Evolutionary conservation across 2,329 filamentous ascomycete species (phyloP), one percentile per base, ranked within the genome.

Genomic region (Blastomyces emzantsi): DNA sequence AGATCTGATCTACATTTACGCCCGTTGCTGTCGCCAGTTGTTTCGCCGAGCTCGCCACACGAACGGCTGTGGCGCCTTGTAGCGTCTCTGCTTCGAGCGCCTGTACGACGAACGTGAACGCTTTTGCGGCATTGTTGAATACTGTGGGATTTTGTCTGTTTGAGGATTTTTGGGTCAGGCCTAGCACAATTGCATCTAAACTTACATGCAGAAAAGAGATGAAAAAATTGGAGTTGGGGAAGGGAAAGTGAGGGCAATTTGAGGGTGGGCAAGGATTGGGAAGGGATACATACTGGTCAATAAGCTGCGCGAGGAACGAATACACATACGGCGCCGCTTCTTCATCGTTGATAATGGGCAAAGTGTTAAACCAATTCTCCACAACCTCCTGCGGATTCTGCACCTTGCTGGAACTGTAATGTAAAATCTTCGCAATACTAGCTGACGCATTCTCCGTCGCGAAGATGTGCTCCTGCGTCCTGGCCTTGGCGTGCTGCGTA

Each of bases 381-480:
- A 91, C 86, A 33, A 97, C 83, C 47, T 89, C 84, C 72, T 94
- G 87, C 60, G 85, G 81, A 71, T 95, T 90, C 62, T 81, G 81
- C 22, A 99, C 87, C 73, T 89, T 90, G 68, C 82, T 82, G 30
- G 86, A 80, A 76, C 96, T 97, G 79, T 88, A 97, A 74, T 96
- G 92, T 67, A 99, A 81, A 62, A 99, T 93, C 83, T 99, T 99
- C 45, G 94, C 94, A 72, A 99, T 94, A 69, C 91, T 92, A 52
- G 94, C 93, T 69, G 91, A 97, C 7, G 93, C 93, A 73, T 99
- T 99, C 79, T 99, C 94, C 1, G 94, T 97, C 1, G 94, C 94
- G 73, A 96, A 99, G 1, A 96, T 89, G 70, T 97, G 92, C 70
- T 97, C 94, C 67, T 97, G 94, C 58, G 85, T 87, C 67, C 94